These are phyloP conservation scores for Metarhizium guizhouense DNA, from an alignment of 2,329 filamentous ascomycete species.

Conservation along the genomic window DNA sequence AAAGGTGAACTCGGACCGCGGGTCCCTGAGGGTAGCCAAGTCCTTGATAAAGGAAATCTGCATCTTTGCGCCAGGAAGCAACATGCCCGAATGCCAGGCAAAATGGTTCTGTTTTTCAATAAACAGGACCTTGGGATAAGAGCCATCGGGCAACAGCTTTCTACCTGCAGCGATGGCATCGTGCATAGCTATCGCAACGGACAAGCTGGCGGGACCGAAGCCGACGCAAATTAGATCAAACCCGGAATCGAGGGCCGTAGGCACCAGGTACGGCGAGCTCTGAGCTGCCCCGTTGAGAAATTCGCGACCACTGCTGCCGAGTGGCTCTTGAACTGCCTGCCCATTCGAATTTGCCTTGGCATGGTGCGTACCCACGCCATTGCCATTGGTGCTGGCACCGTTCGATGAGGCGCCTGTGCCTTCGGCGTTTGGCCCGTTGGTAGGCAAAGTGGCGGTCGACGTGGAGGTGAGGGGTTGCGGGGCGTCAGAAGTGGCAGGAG, in stretches of 20 bases:
- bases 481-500: slow-evolving; percentile 3
- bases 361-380: not conserved
- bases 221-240: slow-evolving; percentile 86
- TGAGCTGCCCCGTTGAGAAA: slow-evolving; percentile 14
- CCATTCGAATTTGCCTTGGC: not conserved
- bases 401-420: not conserved
- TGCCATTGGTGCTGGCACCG: slow-evolving; percentile 11
- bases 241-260: slow-evolving; percentile 51
- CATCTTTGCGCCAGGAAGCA: slow-evolving; percentile 88
- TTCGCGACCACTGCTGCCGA: slow-evolving; percentile 10
- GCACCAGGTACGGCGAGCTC: slow-evolving; percentile 28
- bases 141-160: slow-evolving; percentile 29
- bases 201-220: slow-evolving; percentile 85
- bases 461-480: slow-evolving; percentile 8
- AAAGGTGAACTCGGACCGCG: slow-evolving; percentile 87
- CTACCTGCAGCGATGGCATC: slow-evolving; percentile 56
- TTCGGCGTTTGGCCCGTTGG: slow-evolving; percentile 9
- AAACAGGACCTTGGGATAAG: slow-evolving; percentile 67
- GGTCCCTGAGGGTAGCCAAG: slow-evolving; percentile 80
- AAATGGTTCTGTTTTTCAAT: slow-evolving; percentile 78
- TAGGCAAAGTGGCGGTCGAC: slow-evolving; percentile 7
- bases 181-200: slow-evolving; percentile 81
- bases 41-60: slow-evolving; percentile 98
- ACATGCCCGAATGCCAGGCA: slow-evolving; percentile 92
- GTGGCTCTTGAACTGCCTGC: not conserved